Evolutionary conservation across 805 yeast species (phyloP), one percentile per base, ranked within the genome.

Genomic region (Yamadazyma laniorum): DNA sequence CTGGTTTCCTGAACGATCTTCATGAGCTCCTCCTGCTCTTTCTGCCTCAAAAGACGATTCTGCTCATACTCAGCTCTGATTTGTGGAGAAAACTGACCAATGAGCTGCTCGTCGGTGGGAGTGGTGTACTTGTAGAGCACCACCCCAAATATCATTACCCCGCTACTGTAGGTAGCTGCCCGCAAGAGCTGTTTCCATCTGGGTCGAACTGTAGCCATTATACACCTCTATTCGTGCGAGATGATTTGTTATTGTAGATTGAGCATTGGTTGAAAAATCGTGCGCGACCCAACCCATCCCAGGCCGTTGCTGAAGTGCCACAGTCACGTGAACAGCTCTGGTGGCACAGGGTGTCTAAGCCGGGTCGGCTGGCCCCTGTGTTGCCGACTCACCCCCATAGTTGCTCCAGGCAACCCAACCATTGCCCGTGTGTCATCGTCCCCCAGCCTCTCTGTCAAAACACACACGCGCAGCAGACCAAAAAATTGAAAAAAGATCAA

Each of bases 61-160:
- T 70, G 65, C 49, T 82, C 89, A 57, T 85, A 87, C 43, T 85
- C 82, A 15, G 79, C 80, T 46, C 87, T 71, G 30, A 89, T 66
- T 55, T 90, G 96, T 1, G 98, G 96, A 5, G 95, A 84, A 47
- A 89, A 71, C 35, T 73, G 61, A 1, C 80, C 77, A 28, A 89
- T 72, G 32, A 90, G 60, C 53, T 90, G 76, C 50, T 88, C 95
- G 48, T 86, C 95, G 2, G 90, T 76, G 3, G 98, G 98, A 0
- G 88, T 81, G 0, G 90, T 79, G 58, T 77, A 85, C 46, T 80
- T 83, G 64, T 64, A 82, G 13, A 84, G 65, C 5, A 85, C 48
- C 0, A 80, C 76, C n/a, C 97, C 98, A 0, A 78, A 51, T 4
- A 82, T 86, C 2, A 86, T 67, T 14, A 88, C 77, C 14, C 78